These are phyloP conservation scores for Borovskyia barvae DNA, from an alignment of 208 protist genomes.

Conservation along the genomic window DNA sequence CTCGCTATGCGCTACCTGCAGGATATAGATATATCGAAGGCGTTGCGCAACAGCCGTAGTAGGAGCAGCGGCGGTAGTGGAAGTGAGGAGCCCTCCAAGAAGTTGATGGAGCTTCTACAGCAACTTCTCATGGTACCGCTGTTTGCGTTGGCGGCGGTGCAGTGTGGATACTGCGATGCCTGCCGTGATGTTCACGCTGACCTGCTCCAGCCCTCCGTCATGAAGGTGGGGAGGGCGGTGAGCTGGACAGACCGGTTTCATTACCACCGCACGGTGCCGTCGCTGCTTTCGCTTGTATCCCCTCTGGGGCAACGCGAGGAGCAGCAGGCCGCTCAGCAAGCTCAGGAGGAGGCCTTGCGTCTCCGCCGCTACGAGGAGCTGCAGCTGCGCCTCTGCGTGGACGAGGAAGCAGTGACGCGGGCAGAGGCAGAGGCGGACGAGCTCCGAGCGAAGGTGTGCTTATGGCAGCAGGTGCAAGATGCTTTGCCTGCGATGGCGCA, in stretches of 20 bases:
- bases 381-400: slow-evolving; percentile 31
- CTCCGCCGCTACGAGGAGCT: slow-evolving; percentile 27
- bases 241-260: slow-evolving; percentile 28
- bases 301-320: slow-evolving; percentile 66
- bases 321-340: slow-evolving; percentile 21
- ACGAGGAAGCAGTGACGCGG: slow-evolving; percentile 38
- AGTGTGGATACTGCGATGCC: slow-evolving; percentile 65
- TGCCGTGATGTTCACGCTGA: slow-evolving; percentile 57
- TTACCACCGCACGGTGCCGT: slow-evolving; percentile 56
- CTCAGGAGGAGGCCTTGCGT: slow-evolving; percentile 12
- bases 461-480: slow-evolving; percentile 13
- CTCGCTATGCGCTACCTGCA: slow-evolving; percentile 20
- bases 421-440: slow-evolving; percentile 22
- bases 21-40: background rate
- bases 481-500: background rate
- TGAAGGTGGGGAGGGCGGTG: slow-evolving; percentile 61
- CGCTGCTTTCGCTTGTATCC: slow-evolving; percentile 40
- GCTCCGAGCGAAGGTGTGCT: slow-evolving; percentile 9
- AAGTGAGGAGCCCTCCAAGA: slow-evolving; percentile 4
- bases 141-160: slow-evolving; percentile 38
- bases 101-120: too few relatives aligned
- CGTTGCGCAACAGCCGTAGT: background rate
- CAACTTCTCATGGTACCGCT: slow-evolving; percentile 51
- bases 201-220: slow-evolving; percentile 51
- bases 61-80: background rate